phyloP scores from a whole-genome alignment of 1,284 basidiomycete species.

The Boletus subluridellus region DNA sequence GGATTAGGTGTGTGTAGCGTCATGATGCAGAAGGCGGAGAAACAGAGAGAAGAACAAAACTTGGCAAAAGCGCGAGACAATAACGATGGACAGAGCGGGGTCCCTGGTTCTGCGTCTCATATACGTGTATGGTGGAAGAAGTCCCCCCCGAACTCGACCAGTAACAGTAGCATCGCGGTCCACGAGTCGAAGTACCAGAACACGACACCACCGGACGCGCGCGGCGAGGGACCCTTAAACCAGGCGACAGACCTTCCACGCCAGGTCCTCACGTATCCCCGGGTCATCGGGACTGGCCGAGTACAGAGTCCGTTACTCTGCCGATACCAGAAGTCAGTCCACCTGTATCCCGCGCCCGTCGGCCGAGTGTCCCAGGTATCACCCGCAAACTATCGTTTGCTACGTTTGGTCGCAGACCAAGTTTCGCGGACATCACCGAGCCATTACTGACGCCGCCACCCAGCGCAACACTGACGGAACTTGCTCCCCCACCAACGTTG shows the following conservation, averaged over 20 bases:
- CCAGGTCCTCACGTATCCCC: constrained; percentile 22
- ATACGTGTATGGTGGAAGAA: constrained; percentile 35
- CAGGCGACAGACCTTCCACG: constrained; percentile 16
- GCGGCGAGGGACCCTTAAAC: constrained; percentile 12
- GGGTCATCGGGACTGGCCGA: constrained; percentile 23
- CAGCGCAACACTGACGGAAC: constrained; percentile 13
- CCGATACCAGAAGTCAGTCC: constrained; percentile 13
- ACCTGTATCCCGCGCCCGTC: constrained; percentile 11
- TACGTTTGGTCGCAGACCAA: too few species aligned
- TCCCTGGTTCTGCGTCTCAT: constrained; percentile 16
- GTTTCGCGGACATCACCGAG: constrained; percentile 19
- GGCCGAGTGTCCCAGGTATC: constrained; percentile 30
- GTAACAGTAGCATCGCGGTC: constrained; percentile 1
- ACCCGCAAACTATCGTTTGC: too few species aligned
- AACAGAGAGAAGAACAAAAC: constrained; percentile 18
- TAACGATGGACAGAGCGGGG: constrained; percentile 5
- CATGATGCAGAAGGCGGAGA: constrained; percentile 25
- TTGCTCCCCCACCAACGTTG: constrained; percentile 21
- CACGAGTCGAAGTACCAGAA: constrained; percentile 11
- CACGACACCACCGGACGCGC: constrained; percentile 7
- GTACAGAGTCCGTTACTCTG: constrained; percentile 16
- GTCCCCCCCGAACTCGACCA: constrained; percentile 16
- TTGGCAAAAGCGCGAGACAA: background rate
- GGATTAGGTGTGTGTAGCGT: constrained; percentile 29
- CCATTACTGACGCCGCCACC: constrained; percentile 18